These are phyloP conservation scores for Boeremia exigua DNA, from an alignment of 2,329 filamentous ascomycete genomes.

Conservation along the genomic window DNA sequence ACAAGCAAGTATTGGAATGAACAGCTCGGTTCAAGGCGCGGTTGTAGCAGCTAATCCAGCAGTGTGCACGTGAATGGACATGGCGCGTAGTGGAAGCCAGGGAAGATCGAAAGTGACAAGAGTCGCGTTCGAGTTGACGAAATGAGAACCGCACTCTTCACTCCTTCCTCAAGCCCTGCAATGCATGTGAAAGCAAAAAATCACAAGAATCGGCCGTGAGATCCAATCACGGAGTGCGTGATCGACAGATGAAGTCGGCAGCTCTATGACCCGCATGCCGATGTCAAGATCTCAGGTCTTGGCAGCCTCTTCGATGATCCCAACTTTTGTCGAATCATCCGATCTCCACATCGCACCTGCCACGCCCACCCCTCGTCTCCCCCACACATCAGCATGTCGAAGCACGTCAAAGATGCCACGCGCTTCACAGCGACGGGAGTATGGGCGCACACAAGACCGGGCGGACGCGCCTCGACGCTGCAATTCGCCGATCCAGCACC, in stretches of 20 bases:
- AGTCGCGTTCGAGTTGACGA: background rate
- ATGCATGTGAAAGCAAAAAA: background rate
- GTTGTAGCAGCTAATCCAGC: background rate
- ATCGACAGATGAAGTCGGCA: constrained; percentile 8
- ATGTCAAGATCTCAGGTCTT: constrained; percentile 26
- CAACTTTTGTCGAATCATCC: constrained; percentile 46
- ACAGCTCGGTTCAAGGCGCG: background rate
- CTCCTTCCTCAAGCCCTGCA: background rate
- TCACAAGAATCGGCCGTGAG: background rate
- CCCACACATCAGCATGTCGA: constrained; percentile 55
- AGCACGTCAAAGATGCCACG: constrained; percentile 79
- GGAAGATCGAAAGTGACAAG: background rate
- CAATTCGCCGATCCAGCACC: constrained; percentile 50
- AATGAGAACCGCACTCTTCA: background rate
- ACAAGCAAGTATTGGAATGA: background rate
- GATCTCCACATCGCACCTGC: constrained; percentile 30
- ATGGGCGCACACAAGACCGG: constrained; percentile 71
- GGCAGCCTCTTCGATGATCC: constrained; percentile 30
- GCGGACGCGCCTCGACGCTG: constrained; percentile 50
- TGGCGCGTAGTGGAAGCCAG: constrained; percentile 3
- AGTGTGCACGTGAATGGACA: constrained; percentile 1
- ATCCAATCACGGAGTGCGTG: background rate
- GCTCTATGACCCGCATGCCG: constrained; percentile 5
- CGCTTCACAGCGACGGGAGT: constrained; percentile 75
- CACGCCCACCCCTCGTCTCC: constrained; percentile 11